These are phyloP conservation scores for Ascochyta fabae DNA, from an alignment of 2,329 filamentous ascomycete genomes.

Conservation along the genomic window DNA sequence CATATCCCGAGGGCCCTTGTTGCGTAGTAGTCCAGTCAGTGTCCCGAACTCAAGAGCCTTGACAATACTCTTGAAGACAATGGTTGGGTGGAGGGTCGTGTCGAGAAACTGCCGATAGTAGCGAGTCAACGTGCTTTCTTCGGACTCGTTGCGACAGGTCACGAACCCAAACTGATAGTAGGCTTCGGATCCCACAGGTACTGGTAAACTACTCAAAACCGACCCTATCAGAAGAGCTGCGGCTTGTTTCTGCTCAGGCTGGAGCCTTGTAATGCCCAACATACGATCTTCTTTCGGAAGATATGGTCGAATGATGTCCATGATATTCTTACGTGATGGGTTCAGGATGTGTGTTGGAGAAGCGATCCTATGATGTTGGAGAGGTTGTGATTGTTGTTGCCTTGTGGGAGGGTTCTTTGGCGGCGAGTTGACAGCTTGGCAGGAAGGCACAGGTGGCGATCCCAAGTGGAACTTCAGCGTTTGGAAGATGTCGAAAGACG, in stretches of 20 bases:
- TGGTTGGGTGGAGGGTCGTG: background rate
- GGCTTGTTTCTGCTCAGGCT: constrained; percentile 12
- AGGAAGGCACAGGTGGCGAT: background rate
- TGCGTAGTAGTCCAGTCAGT: constrained; percentile 16
- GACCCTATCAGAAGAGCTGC: constrained; percentile 1
- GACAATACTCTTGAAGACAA: constrained; percentile 18
- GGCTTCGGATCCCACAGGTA: background rate
- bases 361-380: background rate
- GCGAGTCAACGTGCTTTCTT: constrained; percentile 13
- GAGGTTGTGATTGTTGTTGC: background rate
- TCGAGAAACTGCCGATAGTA: constrained; percentile 19
- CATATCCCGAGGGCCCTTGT: constrained; percentile 3
- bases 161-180: constrained; percentile 32
- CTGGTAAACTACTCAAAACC: background rate
- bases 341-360: background rate
- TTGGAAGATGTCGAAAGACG: background rate
- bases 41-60: constrained; percentile 10
- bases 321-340: background rate
- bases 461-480: background rate
- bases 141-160: constrained; percentile 1
- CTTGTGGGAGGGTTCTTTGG: too few relatives aligned
- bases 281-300: background rate
- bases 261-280: background rate
- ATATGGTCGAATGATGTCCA: background rate
- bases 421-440: background rate